Conservation (phyloP, 1,139 yeast genomes). For the Yamadazyma triangularis region DNA sequence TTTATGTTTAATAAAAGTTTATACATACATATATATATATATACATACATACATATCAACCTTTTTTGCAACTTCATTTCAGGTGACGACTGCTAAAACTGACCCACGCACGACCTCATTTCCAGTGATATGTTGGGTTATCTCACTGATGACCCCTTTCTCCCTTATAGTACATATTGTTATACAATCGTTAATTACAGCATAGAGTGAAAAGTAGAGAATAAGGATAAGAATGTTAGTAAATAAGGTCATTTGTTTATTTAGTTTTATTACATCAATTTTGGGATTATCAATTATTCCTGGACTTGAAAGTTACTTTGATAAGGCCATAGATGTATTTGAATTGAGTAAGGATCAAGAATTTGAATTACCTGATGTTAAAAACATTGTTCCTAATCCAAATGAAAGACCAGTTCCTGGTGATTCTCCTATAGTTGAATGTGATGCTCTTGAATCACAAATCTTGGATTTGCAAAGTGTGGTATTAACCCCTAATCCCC, state of each 20-base stretch:
- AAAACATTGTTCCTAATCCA: slow-evolving; percentile 2
- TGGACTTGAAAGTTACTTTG: slow-evolving; percentile 13
- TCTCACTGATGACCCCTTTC: no score
- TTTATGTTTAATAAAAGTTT: no score
- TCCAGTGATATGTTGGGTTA: no score
- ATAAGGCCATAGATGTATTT: slow-evolving; percentile 17
- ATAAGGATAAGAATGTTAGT: no score
- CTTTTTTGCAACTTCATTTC: no score
- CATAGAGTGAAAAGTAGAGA: no score
- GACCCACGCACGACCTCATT: no score
- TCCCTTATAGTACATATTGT: no score
- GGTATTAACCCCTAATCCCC: slow-evolving; percentile 78
- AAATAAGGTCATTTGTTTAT: slow-evolving; percentile 15
- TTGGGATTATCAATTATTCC: slow-evolving; percentile 22
- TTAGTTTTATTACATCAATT: slow-evolving; percentile 16
- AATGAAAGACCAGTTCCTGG: slow-evolving; percentile 79
- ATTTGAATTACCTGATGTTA: slow-evolving; percentile 11
- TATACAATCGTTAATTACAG: no score
- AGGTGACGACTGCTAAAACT: no score
- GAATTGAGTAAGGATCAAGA: slow-evolving; percentile 1
- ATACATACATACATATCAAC: no score
- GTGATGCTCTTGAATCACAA: slow-evolving; percentile 65
- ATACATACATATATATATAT: no score
- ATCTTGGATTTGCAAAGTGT: slow-evolving; percentile 58
- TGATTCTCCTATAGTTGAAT: slow-evolving; percentile 73